Evolutionary conservation across 2,329 filamentous ascomycete genomes (phyloP).

Genomic region (Cladosporium austrohemisphaericum): DNA sequence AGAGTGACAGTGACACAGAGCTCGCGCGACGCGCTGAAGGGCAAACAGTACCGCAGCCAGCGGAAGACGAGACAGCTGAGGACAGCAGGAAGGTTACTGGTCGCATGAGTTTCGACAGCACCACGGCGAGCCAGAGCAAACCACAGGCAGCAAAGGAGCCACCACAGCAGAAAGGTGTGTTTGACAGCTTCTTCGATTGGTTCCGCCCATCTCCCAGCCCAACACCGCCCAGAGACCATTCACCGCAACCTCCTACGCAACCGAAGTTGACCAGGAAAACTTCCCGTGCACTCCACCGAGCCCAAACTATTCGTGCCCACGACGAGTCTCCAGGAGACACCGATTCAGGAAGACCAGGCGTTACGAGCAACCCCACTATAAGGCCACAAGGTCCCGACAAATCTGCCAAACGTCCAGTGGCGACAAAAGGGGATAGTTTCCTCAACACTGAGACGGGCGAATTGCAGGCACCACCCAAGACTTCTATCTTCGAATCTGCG

Average conservation of each 20-base stretch:
- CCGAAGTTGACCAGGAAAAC: slow-evolving; percentile 27
- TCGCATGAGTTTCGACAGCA: slow-evolving; percentile 26
- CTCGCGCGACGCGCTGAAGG: slow-evolving; percentile 28
- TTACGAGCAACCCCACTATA: slow-evolving; percentile 31
- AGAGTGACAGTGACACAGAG: slow-evolving; percentile 27
- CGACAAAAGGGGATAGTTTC: slow-evolving; percentile 50
- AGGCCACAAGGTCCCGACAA: slow-evolving; percentile 21
- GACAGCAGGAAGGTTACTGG: slow-evolving; percentile 43
- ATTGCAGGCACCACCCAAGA: slow-evolving; percentile 68
- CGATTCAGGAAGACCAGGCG: too few species aligned
- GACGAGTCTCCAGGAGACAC: slow-evolving; percentile 29
- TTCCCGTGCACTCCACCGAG: slow-evolving; percentile 47
- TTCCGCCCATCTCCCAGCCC: slow-evolving; percentile 53
- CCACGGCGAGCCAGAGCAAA: slow-evolving; percentile 45
- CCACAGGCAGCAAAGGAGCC: slow-evolving; percentile 24
- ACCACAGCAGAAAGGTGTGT: slow-evolving; percentile 36
- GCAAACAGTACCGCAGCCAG: slow-evolving; percentile 63
- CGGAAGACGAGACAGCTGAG: slow-evolving; percentile 61
- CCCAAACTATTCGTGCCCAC: slow-evolving; percentile 63
- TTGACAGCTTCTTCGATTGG: slow-evolving; percentile 63
- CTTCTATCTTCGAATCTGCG: slow-evolving; percentile 91
- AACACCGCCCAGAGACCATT: slow-evolving; percentile 54
- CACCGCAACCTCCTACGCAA: slow-evolving; percentile 21
- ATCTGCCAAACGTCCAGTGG: slow-evolving; percentile 38
- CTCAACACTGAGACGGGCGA: slow-evolving; percentile 39